Conservation (phyloP, 495 filamentous ascomycete genomes). For the Aspergillus diversus region DNA sequence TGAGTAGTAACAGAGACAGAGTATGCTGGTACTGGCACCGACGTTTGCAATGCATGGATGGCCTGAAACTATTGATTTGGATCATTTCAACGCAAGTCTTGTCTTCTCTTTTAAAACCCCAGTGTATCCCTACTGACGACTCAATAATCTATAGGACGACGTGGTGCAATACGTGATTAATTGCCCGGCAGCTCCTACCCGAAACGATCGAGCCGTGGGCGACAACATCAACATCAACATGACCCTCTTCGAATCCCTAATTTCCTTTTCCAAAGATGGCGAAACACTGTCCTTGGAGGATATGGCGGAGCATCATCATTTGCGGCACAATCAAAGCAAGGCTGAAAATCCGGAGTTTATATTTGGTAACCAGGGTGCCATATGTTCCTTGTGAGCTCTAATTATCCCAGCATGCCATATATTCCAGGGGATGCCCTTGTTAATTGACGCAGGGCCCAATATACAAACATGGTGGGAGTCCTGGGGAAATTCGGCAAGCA, state of each 20-base stretch:
- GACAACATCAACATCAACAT: conserved; percentile 15
- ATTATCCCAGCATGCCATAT: neutral
- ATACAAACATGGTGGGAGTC: conserved; percentile 14
- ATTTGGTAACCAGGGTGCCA: conserved; percentile 12
- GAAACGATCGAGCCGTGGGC: conserved; percentile 9
- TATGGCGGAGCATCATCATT: conserved; percentile 13
- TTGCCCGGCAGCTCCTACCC: conserved; percentile 10
- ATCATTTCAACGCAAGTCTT: conserved; percentile 11
- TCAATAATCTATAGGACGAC: neutral
- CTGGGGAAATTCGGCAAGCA: conserved; percentile 8
- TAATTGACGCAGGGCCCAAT: conserved; percentile 1
- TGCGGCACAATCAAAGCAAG: conserved; percentile 13
- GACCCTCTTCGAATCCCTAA: conserved; percentile 11
- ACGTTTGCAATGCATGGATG: conserved; percentile 11
- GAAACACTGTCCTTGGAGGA: conserved; percentile 4
- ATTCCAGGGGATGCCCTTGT: neutral
- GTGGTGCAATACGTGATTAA: conserved; percentile 12
- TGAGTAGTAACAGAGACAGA: neutral
- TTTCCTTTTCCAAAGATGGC: conserved; percentile 11
- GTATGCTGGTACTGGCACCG: conserved; percentile 11
- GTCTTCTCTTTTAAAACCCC: too few species aligned
- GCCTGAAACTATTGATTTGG: conserved; percentile 10
- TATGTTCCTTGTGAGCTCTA: conserved; percentile 9
- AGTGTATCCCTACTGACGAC: neutral
- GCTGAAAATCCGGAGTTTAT: conserved; percentile 11